A percentile compares a stretch with the other conserved stretches of the same genome.
Conservation (phyloP, 75 land plant species). For the Selaginella moellendorffii region DNA sequence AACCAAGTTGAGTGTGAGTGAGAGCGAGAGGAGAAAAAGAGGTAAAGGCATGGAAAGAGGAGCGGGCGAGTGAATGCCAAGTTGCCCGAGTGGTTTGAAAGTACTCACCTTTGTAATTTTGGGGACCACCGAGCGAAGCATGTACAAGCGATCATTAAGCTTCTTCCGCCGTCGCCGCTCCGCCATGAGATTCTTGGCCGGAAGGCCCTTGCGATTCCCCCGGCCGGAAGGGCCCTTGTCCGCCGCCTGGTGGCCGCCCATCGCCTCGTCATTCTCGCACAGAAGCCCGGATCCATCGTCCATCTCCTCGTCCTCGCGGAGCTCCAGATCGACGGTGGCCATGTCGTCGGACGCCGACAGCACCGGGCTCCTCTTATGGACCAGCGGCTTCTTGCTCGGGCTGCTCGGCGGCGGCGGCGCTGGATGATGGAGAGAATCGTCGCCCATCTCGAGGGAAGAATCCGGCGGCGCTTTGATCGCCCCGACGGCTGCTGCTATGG, state of each 20-base stretch:
- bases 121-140: constrained; percentile 82
- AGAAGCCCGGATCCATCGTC: constrained; percentile 22
- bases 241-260: constrained; percentile 12
- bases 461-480: neutral
- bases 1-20: neutral
- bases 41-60: neutral
- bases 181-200: constrained; percentile 85
- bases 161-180: constrained; percentile 67
- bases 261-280: constrained; percentile 17
- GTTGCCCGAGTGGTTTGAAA: neutral
- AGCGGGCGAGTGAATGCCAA: neutral
- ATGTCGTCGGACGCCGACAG: neutral
- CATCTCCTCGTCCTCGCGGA: constrained; percentile 12
- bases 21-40: neutral
- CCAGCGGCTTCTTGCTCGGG: neutral
- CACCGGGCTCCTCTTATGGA: too few relatives aligned
- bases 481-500: too few relatives aligned
- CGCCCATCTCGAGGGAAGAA: neutral
- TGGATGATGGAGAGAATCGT: neutral
- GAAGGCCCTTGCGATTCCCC: constrained; percentile 34
- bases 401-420: neutral
- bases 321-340: neutral
- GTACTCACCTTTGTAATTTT: constrained; percentile 69
- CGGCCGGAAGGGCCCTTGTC: constrained; percentile 8
- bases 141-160: constrained; percentile 63